Evolutionary conservation across 768 basidiomycete genomes (phyloP).

Genomic region (Boletus rubescentipes): DNA sequence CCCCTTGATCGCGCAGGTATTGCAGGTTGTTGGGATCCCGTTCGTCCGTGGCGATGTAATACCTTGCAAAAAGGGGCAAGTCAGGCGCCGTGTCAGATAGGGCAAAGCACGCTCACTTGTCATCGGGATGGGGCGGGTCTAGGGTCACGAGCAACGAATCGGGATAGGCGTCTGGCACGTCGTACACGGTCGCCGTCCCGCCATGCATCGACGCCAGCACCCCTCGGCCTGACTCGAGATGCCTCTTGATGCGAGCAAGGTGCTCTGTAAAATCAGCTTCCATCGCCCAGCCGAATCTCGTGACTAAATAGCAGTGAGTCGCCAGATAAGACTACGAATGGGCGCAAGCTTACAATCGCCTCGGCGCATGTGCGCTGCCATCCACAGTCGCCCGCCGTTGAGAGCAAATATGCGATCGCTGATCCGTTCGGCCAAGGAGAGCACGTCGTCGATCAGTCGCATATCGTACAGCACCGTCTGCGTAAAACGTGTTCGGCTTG

Average conservation of each 20-base stretch:
- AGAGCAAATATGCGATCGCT: constrained; percentile 31
- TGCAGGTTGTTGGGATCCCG: constrained; percentile 34
- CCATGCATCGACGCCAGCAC: constrained; percentile 22
- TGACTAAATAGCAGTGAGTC: constrained; percentile 20
- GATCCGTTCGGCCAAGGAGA: constrained; percentile 32
- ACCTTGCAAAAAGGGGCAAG: constrained; percentile 18
- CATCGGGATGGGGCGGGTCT: constrained; percentile 24
- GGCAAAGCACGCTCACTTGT: constrained; percentile 15
- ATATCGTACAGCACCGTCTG: constrained; percentile 34
- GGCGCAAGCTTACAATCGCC: constrained; percentile 38
- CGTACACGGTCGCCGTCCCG: constrained; percentile 13
- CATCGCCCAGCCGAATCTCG: constrained; percentile 34
- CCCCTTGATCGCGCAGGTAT: constrained; percentile 36
- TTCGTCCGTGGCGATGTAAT: constrained; percentile 43
- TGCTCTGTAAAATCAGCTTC: constrained; percentile 34
- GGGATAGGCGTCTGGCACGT: constrained; percentile 22
- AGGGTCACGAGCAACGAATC: constrained; percentile 21
- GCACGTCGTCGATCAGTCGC: constrained; percentile 22
- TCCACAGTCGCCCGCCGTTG: constrained; percentile 37
- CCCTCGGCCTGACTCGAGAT: constrained; percentile 20
- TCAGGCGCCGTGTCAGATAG: not conserved
- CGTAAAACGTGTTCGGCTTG: constrained; percentile 27
- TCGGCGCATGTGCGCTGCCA: constrained; percentile 46
- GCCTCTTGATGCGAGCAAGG: constrained; percentile 31
- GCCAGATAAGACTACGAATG: not conserved